Conservation (phyloP, 2,329 filamentous ascomycete species). For the Hortaea sp. region DNA sequence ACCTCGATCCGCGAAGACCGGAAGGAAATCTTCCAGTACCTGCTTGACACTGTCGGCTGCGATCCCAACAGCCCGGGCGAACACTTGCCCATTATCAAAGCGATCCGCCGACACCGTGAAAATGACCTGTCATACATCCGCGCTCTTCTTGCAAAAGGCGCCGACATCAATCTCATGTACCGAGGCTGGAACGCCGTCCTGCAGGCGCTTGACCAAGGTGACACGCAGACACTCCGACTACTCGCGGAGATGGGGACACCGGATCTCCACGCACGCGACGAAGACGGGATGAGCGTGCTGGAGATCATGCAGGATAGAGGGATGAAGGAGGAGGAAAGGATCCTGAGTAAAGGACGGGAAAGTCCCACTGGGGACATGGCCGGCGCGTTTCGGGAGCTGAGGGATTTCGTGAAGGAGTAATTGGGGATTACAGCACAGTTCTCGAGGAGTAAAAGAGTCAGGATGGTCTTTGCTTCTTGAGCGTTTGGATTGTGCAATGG, state of each 20-base stretch:
- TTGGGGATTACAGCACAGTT: background rate
- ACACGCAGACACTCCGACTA: conserved; percentile 43
- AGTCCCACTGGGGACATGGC: conserved; percentile 1
- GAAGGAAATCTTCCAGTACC: conserved; percentile 50
- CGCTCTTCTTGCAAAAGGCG: conserved; percentile 52
- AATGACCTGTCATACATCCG: conserved; percentile 52
- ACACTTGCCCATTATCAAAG: conserved; percentile 62
- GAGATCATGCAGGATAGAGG: conserved; percentile 50
- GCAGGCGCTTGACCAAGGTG: conserved; percentile 56
- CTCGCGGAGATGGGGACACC: conserved; percentile 42
- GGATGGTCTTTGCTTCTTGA: too few relatives aligned
- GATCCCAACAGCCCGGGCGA: conserved; percentile 59
- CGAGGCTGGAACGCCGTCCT: conserved; percentile 57
- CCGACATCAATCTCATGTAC: conserved; percentile 59
- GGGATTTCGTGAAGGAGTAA: conserved; percentile 1
- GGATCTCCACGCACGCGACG: conserved; percentile 45
- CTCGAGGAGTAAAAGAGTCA: too few relatives aligned
- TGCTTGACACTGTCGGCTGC: conserved; percentile 52
- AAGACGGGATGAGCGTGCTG: conserved; percentile 43
- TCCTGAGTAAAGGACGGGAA: conserved; percentile 6
- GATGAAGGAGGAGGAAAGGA: conserved; percentile 41
- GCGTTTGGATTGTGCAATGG: too few relatives aligned
- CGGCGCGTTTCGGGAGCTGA: conserved; percentile 1
- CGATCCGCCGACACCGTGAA: conserved; percentile 48
- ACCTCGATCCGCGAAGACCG: conserved; percentile 56